A percentile compares a stretch with the other conserved stretches of the same genome.
Conservation (phyloP, 345 rosid genomes). For the Eucalyptus camaldulensis region DNA sequence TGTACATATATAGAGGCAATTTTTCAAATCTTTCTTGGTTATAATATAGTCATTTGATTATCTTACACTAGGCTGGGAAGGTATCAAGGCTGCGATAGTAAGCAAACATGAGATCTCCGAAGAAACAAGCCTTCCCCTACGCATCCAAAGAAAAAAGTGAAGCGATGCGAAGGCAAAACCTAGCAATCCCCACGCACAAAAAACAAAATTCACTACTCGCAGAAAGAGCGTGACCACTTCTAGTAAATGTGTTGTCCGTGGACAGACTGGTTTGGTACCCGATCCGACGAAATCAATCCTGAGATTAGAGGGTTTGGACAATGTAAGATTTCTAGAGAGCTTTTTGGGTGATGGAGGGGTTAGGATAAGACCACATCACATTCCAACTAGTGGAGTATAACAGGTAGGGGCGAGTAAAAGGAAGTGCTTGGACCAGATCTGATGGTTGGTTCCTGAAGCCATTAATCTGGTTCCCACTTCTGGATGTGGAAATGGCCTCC, state of each 20-base stretch:
- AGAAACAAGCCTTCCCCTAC: neutral
- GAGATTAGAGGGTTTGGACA: neutral
- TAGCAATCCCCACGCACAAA: neutral
- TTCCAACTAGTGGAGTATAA: neutral
- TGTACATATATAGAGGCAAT: no score
- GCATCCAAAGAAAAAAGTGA: neutral
- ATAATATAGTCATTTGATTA: no score
- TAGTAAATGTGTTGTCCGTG: neutral
- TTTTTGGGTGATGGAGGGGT: neutral
- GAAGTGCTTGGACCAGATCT: no score
- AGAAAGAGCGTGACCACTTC: neutral
- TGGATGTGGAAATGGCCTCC: no score
- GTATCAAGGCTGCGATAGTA: neutral
- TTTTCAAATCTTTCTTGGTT: no score
- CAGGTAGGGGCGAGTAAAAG: no score
- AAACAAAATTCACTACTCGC: neutral
- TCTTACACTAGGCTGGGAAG: no score
- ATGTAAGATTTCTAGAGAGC: neutral
- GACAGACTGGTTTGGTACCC: neutral
- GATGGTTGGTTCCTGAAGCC: no score
- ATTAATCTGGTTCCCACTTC: no score
- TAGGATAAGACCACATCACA: neutral
- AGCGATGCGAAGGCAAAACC: neutral
- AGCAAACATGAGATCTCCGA: neutral
- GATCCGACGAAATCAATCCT: neutral